Evolutionary conservation across 2,329 filamentous ascomycete species (phyloP).

Genomic region (Chaetomium strumarium): DNA sequence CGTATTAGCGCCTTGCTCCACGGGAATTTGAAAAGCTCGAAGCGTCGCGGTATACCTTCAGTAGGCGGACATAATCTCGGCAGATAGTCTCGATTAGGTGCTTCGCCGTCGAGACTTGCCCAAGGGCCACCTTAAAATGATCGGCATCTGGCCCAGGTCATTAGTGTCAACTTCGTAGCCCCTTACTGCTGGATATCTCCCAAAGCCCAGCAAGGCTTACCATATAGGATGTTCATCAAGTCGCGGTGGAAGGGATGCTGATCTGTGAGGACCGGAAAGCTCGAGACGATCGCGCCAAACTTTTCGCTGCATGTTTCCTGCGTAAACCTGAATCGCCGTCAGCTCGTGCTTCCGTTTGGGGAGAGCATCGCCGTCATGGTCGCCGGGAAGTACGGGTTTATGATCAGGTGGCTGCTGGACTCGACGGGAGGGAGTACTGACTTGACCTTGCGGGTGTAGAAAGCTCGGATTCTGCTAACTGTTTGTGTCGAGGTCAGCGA

Average conservation of each 20-base stretch:
- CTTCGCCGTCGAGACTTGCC: constrained; percentile 92
- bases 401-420: not conserved
- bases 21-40: not conserved
- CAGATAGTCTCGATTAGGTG: constrained; percentile 94
- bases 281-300: constrained; percentile 81
- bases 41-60: constrained; percentile 35
- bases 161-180: constrained; percentile 3
- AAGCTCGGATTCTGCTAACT: constrained; percentile 78
- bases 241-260: constrained; percentile 50
- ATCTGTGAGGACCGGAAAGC: constrained; percentile 86
- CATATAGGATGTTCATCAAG: constrained; percentile 95
- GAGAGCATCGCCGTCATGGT: not conserved
- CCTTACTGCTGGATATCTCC: no score
- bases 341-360: constrained; percentile 11
- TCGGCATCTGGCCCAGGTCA: constrained; percentile 57
- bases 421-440: constrained; percentile 11
- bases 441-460: constrained; percentile 98
- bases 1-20: not conserved
- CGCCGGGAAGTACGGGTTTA: not conserved
- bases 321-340: constrained; percentile 57
- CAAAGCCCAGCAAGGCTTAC: constrained; percentile 5
- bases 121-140: constrained; percentile 94
- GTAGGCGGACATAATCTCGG: constrained; percentile 89
- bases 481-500: constrained; percentile 33
- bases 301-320: constrained; percentile 90